Evolutionary conservation across 2,329 filamentous ascomycete species (phyloP).

Genomic region (Talaromyces sp.): DNA sequence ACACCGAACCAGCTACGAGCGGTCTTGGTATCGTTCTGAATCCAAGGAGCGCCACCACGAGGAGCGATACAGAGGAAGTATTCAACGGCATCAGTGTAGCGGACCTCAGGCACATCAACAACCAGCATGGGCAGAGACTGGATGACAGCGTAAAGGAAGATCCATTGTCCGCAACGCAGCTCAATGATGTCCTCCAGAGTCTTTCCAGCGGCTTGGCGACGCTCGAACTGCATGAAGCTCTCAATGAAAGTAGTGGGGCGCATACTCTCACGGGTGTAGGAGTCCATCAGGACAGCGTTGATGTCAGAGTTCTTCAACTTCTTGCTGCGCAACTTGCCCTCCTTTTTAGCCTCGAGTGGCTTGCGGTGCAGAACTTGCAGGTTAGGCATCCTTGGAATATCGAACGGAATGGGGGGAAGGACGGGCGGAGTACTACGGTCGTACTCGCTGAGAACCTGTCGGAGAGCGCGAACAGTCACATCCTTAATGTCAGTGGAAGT

Average conservation of each 20-base stretch:
- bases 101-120: conserved; percentile 51
- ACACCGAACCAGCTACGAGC: conserved; percentile 54
- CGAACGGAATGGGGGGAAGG: conserved; percentile 86
- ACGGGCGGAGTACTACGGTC: conserved; percentile 88
- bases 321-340: conserved; percentile 69
- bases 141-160: conserved; percentile 55
- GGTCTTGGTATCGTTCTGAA: conserved; percentile 47
- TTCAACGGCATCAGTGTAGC: conserved; percentile 50
- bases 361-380: conserved; percentile 68
- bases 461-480: conserved; percentile 68
- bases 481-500: conserved; percentile 52
- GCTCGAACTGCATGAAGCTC: conserved; percentile 52
- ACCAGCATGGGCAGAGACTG: conserved; percentile 54
- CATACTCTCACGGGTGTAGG: conserved; percentile 76
- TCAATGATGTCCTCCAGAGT: conserved; percentile 49
- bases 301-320: conserved; percentile 79
- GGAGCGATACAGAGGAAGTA: conserved; percentile 55
- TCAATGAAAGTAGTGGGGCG: conserved; percentile 51
- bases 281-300: conserved; percentile 73
- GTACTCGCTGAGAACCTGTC: conserved; percentile 81
- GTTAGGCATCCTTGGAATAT: conserved; percentile 75
- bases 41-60: conserved; percentile 53
- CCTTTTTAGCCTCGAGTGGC: conserved; percentile 70
- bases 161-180: conserved; percentile 54
- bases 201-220: conserved; percentile 47